Evolutionary conservation across 768 basidiomycete genomes (phyloP), one percentile per base, ranked within the genome.

Genomic region (Xanthoconium purpureum): DNA sequence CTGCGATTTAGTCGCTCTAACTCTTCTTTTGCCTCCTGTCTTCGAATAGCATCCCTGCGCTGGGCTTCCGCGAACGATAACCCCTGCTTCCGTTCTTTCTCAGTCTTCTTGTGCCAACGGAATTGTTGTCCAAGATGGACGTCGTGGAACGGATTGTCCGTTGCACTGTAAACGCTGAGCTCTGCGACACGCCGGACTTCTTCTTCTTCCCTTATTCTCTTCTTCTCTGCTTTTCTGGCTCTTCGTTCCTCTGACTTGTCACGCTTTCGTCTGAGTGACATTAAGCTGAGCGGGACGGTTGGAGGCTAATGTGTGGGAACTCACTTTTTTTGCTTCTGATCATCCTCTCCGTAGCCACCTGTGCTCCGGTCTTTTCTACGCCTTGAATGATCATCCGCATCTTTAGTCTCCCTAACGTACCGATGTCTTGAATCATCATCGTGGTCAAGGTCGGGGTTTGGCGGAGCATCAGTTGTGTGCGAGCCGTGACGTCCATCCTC

Each of bases 71-170:
- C 86, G 1, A 85, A 66, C 1, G 86, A 82, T 47, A 98, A 66
- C 2, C 97, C 97, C 57, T 84, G 75, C 74, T 96, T 98, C 65
- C 84, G 82, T 71, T 99, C 97, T 77, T 94, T 93, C 71, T 99
- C 97, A 29, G 85, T 83, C 77, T 99, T 99, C 80, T 99, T 99
- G 75, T 94, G 91, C 97, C 97, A 99, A 55, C 90, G 86, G 73
- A 99, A 99, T 70, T 95, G 93, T 68, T 98, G 92, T 20, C 87
- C 89, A 33, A 98, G 87, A 71, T 98, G 98, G 59, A 92, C 87
- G 65, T 98, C 97, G 74, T 97, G 93, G 78, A 98, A 99, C 0
- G 97, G 97, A 67, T 98, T 99, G 78, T 98, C 95, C 13, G 87
- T 86, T 46, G 94, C 91, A 62, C 93, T 94, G 77, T 98, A 98